phyloP scores from a whole-genome alignment of 495 filamentous ascomycete species.

The Penicillium egyptiacum region DNA sequence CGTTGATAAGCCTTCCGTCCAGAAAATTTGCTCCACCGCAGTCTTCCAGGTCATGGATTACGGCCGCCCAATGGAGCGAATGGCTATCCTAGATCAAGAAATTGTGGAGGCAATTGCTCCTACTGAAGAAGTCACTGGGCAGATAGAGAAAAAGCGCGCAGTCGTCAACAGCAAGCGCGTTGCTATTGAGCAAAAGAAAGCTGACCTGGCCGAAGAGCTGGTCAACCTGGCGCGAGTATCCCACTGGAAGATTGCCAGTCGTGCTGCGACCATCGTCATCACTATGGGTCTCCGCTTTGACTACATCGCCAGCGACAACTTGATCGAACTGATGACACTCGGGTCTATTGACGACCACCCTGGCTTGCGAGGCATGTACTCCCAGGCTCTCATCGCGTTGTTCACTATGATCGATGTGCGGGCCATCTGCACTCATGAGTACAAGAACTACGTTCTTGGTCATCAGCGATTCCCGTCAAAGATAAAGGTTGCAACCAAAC shows the following conservation, averaged over 20 bases:
- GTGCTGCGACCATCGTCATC: constrained; percentile 83
- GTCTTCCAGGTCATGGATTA: constrained; percentile 89
- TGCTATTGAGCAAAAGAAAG: constrained; percentile 79
- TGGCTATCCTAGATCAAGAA: constrained; percentile 79
- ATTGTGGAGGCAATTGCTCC: constrained; percentile 74
- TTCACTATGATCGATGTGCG: constrained; percentile 84
- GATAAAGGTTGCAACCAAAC: constrained; percentile 66
- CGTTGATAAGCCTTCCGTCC: constrained; percentile 90
- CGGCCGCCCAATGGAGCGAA: constrained; percentile 76
- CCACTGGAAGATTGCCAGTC: constrained; percentile 93
- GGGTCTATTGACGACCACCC: constrained; percentile 92
- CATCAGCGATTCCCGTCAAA: constrained; percentile 73
- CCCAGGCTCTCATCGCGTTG: constrained; percentile 72
- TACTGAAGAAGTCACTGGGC: constrained; percentile 58
- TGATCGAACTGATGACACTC: constrained; percentile 79
- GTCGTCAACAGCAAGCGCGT: constrained; percentile 71
- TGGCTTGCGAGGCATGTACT: constrained; percentile 76
- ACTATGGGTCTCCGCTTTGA: constrained; percentile 89
- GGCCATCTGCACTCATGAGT: constrained; percentile 80
- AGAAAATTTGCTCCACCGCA: constrained; percentile 78
- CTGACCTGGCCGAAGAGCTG: constrained; percentile 74
- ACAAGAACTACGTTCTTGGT: constrained; percentile 78
- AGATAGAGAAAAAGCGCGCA: constrained; percentile 65
- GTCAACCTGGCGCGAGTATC: constrained; percentile 72
- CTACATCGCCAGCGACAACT: constrained; percentile 72